Evolutionary conservation across 108 stramenopile genomes (phyloP), one percentile per base, ranked within the genome.

Genomic region (Bacterosira constricta): DNA sequence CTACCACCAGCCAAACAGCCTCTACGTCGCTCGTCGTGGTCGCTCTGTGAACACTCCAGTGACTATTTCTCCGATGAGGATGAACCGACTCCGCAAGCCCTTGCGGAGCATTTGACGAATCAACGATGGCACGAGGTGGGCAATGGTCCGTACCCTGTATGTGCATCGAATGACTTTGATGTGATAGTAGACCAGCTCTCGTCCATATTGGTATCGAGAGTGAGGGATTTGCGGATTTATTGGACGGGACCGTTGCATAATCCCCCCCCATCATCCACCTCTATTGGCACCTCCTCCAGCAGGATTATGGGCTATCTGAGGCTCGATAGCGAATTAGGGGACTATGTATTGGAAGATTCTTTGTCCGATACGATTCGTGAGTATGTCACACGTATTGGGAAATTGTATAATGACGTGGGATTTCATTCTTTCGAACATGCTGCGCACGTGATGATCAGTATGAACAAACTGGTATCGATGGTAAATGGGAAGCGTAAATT

Each of bases 351-450:
- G 34, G 23, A 35, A 4, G 73, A 74, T 23, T 62, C 70, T 11
- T 36, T 77, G 10, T 54, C 52, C 23, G 34, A 55, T 37, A 23
- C 61, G n/a, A 39, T 77, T 10, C 69, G 62, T 18, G 45, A 64
- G 21, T 77, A 71, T 23, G 75, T 77, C 15, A 13, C 32, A 0
- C 29, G 45, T 18, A 71, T 77, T 17, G 75, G 70, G 3, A 26
- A 56, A 29, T 34, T 83, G 66, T 84, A 88, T 53, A 71, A 71
- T 8, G 46, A 72, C 35, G 85, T 86, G 21, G 78, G 80, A 6
- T 88, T 88, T 60, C 88, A 88, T 74, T 83, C 81, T 29, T 86
- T 85, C 61, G 87, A 85, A 44, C 87, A 88, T 58, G 80, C 80
- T 15, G 54, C 77, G 31, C 88, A 89, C 63, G 88, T 89, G 6